Evolutionary conservation across 495 filamentous ascomycete species (phyloP), one percentile per base, ranked within the genome.

Genomic region (Penicillium angulare): DNA sequence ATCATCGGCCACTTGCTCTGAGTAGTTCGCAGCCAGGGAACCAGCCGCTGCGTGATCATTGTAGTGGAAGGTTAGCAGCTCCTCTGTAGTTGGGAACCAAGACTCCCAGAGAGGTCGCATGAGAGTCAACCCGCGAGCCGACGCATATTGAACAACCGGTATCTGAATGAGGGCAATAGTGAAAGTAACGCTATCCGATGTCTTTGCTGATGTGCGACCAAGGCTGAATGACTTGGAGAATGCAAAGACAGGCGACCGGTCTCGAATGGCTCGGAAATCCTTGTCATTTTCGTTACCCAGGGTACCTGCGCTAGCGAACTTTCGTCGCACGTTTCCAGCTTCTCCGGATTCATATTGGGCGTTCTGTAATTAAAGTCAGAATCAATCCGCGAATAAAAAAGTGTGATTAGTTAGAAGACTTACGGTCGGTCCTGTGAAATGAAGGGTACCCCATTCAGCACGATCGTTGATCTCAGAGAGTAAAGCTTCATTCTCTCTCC

Each of bases 51-150:
- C 59, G 51, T 86, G 88, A 53, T 93, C 90, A 39, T 82, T 53
- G 55, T 92, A 92, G 52, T 93, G 89, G 59, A 86, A 92, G 5
- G 64, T 65, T n/a, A 93, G 64, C 38, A 92, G 69, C 29, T 83
- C 75, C 31, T 88, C 82, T 1, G 75, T 74, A 10, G 73, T 77
- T 10, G 73, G 60, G 52, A 88, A 91, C 75, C 84, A 88, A 2
- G 86, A 87, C 52, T 81, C 77, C 92, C 92, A 97, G 5, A 96
- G 68, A 12, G 92, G 92, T 23, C 83, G 80, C 91, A 96, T 96
- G 40, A 77, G 63, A 0, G 87, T 93, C 49, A 95, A 61, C 2
- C 92, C 92, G 23, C 86, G 80, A 21, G 87, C 84, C 8, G 89
- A 82, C 32, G 92, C 90, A 72, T 85, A 97, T 55, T 96, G 92